Evolutionary conservation across 345 rosid genomes (phyloP).

Genomic region (Lagerstroemia speciosa): DNA sequence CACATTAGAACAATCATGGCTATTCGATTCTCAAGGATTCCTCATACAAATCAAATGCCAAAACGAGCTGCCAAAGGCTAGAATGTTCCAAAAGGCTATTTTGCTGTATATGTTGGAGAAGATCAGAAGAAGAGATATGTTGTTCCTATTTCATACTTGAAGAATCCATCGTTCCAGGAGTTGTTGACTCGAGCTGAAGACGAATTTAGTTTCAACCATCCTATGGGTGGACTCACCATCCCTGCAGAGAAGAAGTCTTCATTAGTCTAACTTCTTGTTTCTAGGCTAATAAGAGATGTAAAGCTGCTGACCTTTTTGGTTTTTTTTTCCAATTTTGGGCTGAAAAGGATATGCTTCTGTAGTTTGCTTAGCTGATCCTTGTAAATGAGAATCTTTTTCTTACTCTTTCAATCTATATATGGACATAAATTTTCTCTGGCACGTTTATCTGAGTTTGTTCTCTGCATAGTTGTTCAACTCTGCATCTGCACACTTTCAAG

Average conservation of each 20-base stretch:
- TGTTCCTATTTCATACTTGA: slow-evolving; percentile 24
- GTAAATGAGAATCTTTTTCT: too few species aligned
- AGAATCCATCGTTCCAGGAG: slow-evolving; percentile 20
- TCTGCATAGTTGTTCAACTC: too few species aligned
- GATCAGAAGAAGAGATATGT: slow-evolving; percentile 23
- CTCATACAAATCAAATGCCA: not conserved
- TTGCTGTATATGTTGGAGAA: slow-evolving; percentile 29
- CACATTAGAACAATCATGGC: slow-evolving; percentile 4
- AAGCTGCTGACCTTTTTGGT: too few species aligned
- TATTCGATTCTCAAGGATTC: not conserved
- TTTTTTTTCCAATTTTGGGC: too few species aligned
- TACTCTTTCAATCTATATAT: too few species aligned
- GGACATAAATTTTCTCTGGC: too few species aligned
- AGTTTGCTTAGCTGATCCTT: too few species aligned
- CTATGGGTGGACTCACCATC: slow-evolving; percentile 34
- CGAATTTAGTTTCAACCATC: slow-evolving; percentile 31
- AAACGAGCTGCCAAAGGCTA: not conserved
- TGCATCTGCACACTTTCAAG: too few species aligned
- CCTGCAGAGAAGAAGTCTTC: slow-evolving; percentile 26
- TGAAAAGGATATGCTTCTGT: too few species aligned
- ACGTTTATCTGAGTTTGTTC: too few species aligned
- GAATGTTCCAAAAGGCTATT: slow-evolving; percentile 9
- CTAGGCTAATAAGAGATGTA: not conserved
- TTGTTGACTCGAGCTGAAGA: slow-evolving; percentile 26
- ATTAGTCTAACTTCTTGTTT: slow-evolving; percentile 4